Base-by-base conservation (phyloP, 2,329 filamentous ascomycete genomes). In the Neonectria faginata region DNA sequence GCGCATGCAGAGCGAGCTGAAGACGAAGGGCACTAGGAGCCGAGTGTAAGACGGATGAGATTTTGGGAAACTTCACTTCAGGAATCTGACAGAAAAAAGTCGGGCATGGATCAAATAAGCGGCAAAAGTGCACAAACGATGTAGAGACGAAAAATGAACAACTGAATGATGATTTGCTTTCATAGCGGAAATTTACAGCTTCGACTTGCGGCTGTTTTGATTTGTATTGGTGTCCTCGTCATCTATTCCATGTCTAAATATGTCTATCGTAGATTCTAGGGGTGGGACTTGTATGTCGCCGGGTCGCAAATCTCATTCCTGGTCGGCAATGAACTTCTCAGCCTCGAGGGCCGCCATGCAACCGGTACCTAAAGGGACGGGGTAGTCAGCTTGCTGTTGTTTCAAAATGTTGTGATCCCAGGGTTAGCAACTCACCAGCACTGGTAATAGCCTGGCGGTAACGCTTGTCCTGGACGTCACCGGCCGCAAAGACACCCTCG, bases 401-500 rank as follows among this genome's bases (percentile, higher is more conserved):
- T 25, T 18, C 36, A 2, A 5, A 18, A 18, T n/a, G 18, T 18
- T 18, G 47, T 25, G 25, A 25, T 25, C 25, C 25, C 25, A 25
- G 25, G 25, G 6, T 25, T 4, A 6, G 25, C 25, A 45, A 88
- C 90, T 78, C 84, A 94, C 93, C 95, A 73, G 96, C 96, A 82
- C 94, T 97, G 69, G 96, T 99, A 71, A 99, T 97, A 51, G 96
- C 96, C 84, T 99, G 96, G 78, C 96, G 89, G 81, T 99, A 99
- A 77, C 91, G 89, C 90, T 98, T 99, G 79, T 99, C 97, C 84
- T 99, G 96, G 10, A 99, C 97, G 78, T 99, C 96, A 69, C 96
- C 96, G 10, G 95, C 96, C 41, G 96, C 96, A 77, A 97, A 99
- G 20, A 99, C 93, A 79, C 96, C 96, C 77, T 93, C 89, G 6